phyloP scores from a whole-genome alignment of 192 early-diverging fungal genomes.

The Geranomyces variabilis region DNA sequence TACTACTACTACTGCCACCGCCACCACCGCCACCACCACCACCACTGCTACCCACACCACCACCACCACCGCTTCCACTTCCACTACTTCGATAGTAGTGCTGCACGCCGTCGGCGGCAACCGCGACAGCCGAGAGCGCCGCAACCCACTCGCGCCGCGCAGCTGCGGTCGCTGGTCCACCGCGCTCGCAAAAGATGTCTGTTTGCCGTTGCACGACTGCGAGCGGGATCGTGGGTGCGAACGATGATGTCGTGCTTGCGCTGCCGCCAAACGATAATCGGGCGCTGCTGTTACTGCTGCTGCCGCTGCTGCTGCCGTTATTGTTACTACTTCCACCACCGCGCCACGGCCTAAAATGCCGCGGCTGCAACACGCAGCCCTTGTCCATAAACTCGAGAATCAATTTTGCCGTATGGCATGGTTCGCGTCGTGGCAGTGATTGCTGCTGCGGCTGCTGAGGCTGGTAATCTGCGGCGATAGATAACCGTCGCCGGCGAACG shows the following conservation, averaged over 20 bases:
- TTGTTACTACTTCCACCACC: too few relatives aligned
- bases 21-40: too few relatives aligned
- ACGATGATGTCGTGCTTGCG: not conserved
- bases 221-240: not conserved
- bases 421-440: too few relatives aligned
- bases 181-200: not conserved
- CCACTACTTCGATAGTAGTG: not conserved
- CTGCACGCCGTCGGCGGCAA: not conserved
- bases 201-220: not conserved
- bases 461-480: too few relatives aligned
- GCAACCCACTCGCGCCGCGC: not conserved
- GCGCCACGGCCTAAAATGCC: not conserved
- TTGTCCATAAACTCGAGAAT: conserved; percentile 3
- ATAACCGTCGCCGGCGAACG: too few relatives aligned
- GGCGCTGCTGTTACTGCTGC: too few relatives aligned
- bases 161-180: not conserved
- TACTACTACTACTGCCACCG: too few relatives aligned
- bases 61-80: too few relatives aligned
- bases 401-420: not conserved
- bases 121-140: not conserved
- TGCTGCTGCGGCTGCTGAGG: too few relatives aligned
- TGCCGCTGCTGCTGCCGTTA: too few relatives aligned
- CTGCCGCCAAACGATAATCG: too few relatives aligned
- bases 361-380: not conserved
- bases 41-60: too few relatives aligned